Base-by-base conservation (phyloP, 495 filamentous ascomycete genomes). In the Trichoderma asperelloides region DNA sequence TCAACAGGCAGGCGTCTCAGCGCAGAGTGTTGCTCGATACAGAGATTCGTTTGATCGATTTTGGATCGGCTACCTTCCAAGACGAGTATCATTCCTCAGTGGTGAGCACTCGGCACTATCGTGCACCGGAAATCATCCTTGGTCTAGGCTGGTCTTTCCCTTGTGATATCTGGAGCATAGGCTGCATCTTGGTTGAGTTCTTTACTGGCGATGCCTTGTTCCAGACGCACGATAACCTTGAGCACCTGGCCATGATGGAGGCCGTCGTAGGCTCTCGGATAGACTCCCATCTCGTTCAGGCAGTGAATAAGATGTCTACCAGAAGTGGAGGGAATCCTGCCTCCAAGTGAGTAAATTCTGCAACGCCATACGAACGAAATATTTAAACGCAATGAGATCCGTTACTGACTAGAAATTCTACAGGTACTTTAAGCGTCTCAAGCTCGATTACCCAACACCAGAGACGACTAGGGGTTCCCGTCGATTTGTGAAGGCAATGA, bases 211-310 rank as follows among this genome's bases (percentile, higher is more conserved):
- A 98, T 77, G 95, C 96, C 21, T 80, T 98, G 3, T 98, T 98
- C 74, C 95, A 98, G 76, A 98, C 95, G 0, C 95, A 98, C 72
- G 95, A 98, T 79, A 98, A 98, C 71, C 85, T 97, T 7, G 95
- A 98, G 74, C 95, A 98, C 79, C 80, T 98, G 60, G 95, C 93
- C n/a, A 98, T 98, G 95, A 98, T 98, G 95, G 93, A 98, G 72
- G 85, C 87, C 27, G 93, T 97, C 16, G 92, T 91, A 71, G 88
- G 87, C 27, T 78, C 80, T 8, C 84, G 84, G 66, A 86, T 98
- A 51, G 95, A 98, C 69, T 73, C 81, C 4, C 83, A 85, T 47
- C 82, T 98, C 12, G 87, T 98, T 33, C 81, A 86, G 69, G 84
- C 89, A 71, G 93, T 97, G 72, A 88, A 82, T 72, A 84, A 79